Conservation (phyloP, 116 monocot genomes). For the Zostera marina region DNA sequence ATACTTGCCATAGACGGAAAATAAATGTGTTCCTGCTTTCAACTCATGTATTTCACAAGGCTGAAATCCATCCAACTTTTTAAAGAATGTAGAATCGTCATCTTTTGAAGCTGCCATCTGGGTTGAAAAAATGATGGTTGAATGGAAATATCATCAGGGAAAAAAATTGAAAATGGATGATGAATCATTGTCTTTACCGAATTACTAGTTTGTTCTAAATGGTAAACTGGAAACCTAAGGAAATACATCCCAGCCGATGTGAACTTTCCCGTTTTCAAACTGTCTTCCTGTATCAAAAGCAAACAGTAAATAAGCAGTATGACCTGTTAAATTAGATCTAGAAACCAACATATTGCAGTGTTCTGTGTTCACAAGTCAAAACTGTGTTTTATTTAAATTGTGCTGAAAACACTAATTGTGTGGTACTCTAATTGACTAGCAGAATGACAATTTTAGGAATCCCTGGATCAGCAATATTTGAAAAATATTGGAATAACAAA, state of each 20-base stretch:
- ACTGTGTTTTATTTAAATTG: too few relatives aligned
- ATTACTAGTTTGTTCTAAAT: slow-evolving; percentile 44
- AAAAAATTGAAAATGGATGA: not conserved
- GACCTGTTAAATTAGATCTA: not conserved
- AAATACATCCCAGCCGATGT: slow-evolving; percentile 94
- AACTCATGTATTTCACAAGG: slow-evolving; percentile 91
- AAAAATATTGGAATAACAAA: too few relatives aligned
- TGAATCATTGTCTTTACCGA: slow-evolving; percentile 34
- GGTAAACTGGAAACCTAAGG: slow-evolving; percentile 81
- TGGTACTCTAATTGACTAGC: too few relatives aligned
- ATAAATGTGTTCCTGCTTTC: slow-evolving; percentile 76
- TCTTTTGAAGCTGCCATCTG: slow-evolving; percentile 56
- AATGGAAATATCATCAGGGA: not conserved
- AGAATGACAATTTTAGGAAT: too few relatives aligned
- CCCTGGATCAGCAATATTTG: too few relatives aligned
- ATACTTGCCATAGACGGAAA: slow-evolving; percentile 77
- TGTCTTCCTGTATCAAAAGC: slow-evolving; percentile 54
- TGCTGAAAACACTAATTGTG: too few relatives aligned
- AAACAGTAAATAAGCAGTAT: not conserved
- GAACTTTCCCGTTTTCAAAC: slow-evolving; percentile 62
- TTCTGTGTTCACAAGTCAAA: too few relatives aligned
- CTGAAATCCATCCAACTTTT: slow-evolving; percentile 88
- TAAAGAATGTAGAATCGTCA: slow-evolving; percentile 74
- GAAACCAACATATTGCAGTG: not conserved
- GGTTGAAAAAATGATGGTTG: not conserved